Evolutionary conservation across 805 yeast genomes (phyloP), one percentile per base, ranked within the genome.

Genomic region (Yarrowia sp.): DNA sequence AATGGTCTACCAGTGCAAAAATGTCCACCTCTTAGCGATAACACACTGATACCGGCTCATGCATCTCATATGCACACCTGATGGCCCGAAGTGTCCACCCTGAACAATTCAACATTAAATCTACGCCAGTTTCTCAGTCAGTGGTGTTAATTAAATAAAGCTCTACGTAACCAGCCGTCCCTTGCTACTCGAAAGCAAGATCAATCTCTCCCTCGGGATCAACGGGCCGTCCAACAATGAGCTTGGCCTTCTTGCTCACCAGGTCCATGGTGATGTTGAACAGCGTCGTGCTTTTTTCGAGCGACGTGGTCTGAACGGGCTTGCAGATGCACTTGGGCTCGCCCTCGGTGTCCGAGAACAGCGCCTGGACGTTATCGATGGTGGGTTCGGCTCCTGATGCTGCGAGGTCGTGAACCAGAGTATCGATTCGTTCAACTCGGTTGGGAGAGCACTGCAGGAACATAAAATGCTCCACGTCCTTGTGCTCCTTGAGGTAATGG

Each of bases 251-350:
- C 22, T 49, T 70, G 26, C 50, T 68, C 15, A 63, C 70, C 49
- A 75, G 68, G 55, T 75, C 75, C 77, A 75, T 75, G 48, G 72
- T 72, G 36, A 75, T 75, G 36, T 74, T 72, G 70, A 75, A 75
- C 46, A 75, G 69, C 3, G 77, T 75, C 19, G 70, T 59, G 22
- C 69, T 66, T 32, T 63, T 63, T 8, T 63, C 56, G 10, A 69
- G 32, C 16, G 43, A 59, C 14, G 69, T 71, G 10, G 73, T 73
- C 19, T 71, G 70, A 10, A 41, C 45, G 3, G 46, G 61, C 15
- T 74, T 71, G 67, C 77, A 75, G 40, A 75, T 74, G 11, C 75
- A 71, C 22, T 72, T 71, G n/a, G 77, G 77, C 36, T 61, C 69
- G 52, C 74, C 73, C 42, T 73, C 68, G 19, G 70, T 71, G 55